Conservation (phyloP, 225 moss, liverwort and hornwort species). For the Sphagnum tenellum region DNA sequence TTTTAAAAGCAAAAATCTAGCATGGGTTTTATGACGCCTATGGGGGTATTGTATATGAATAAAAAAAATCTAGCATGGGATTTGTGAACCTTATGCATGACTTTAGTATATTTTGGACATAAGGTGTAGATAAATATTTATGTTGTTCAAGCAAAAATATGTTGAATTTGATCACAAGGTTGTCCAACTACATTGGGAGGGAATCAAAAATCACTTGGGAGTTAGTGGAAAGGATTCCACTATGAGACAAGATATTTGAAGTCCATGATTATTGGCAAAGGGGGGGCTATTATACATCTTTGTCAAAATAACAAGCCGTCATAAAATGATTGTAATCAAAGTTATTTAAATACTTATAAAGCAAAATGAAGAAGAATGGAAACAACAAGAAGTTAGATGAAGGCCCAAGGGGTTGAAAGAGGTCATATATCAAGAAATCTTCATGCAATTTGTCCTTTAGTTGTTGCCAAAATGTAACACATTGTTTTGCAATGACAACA, state of each 20-base stretch:
- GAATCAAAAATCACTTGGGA: slow-evolving; percentile 75
- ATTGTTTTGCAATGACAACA: slow-evolving; percentile 78
- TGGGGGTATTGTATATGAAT: no score
- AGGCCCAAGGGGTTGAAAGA: slow-evolving; percentile 43
- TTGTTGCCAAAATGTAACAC: slow-evolving; percentile 85
- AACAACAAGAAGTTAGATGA: slow-evolving; percentile 61
- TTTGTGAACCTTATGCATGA: no score
- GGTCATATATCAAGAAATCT: slow-evolving; percentile 18
- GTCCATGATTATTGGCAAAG: slow-evolving; percentile 90
- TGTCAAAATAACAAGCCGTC: slow-evolving; percentile 89
- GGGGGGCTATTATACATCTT: slow-evolving; percentile 89
- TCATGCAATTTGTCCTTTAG: slow-evolving; percentile 47
- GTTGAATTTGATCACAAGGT: slow-evolving; percentile 50
- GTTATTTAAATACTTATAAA: slow-evolving; percentile 81
- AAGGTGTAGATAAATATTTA: no score
- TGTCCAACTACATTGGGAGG: slow-evolving; percentile 98
- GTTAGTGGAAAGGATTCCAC: slow-evolving; percentile 75
- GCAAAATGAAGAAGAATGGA: slow-evolving; percentile 97
- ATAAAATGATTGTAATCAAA: slow-evolving; percentile 71
- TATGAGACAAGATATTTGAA: slow-evolving; percentile 88
- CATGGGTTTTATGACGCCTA: no score
- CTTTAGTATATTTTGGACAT: no score
- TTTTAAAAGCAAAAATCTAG: no score
- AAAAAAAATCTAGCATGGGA: no score
- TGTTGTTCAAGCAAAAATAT: neutral